A percentile compares a stretch with the other conserved stretches of the same genome.
These are phyloP conservation scores for Clausena lansium DNA, from an alignment of 345 rosid species.

Conservation along the genomic window DNA sequence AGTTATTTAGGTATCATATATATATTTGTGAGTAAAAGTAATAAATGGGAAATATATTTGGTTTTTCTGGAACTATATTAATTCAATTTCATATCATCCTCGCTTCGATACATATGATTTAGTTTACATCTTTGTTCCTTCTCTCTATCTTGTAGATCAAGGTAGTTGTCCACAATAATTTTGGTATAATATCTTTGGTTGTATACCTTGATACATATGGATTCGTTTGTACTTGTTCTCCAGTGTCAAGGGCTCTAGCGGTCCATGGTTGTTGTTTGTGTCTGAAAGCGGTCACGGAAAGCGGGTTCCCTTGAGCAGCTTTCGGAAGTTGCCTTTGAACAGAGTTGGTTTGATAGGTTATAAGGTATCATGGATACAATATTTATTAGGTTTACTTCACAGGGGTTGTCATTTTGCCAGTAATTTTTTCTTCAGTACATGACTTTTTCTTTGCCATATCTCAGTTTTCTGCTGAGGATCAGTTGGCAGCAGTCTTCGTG, in stretches of 20 bases:
- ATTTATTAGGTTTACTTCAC: background rate
- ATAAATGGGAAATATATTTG: background rate
- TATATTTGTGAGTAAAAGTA: background rate
- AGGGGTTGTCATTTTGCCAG: background rate
- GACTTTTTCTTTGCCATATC: conserved; percentile 11
- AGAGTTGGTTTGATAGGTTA: conserved; percentile 81
- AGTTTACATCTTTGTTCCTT: background rate
- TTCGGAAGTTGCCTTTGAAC: conserved; percentile 52
- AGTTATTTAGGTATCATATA: background rate
- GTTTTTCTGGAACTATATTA: background rate
- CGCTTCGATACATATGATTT: background rate
- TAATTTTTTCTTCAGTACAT: background rate
- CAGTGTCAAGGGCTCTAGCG: conserved; percentile 45
- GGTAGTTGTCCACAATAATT: background rate
- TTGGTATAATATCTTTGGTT: background rate
- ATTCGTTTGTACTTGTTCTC: conserved; percentile 4
- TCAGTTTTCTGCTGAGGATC: conserved; percentile 77
- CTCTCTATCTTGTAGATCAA: background rate
- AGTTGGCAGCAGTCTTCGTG: conserved; percentile 77
- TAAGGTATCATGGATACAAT: conserved; percentile 49
- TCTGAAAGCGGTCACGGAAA: conserved; percentile 90
- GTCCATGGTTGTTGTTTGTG: conserved; percentile 89
- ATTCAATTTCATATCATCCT: background rate
- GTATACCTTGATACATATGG: conserved; percentile 4
- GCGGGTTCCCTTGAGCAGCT: conserved; percentile 87